Evolutionary conservation across 768 basidiomycete species (phyloP).

Genomic region (Xanthoconium stramineum): DNA sequence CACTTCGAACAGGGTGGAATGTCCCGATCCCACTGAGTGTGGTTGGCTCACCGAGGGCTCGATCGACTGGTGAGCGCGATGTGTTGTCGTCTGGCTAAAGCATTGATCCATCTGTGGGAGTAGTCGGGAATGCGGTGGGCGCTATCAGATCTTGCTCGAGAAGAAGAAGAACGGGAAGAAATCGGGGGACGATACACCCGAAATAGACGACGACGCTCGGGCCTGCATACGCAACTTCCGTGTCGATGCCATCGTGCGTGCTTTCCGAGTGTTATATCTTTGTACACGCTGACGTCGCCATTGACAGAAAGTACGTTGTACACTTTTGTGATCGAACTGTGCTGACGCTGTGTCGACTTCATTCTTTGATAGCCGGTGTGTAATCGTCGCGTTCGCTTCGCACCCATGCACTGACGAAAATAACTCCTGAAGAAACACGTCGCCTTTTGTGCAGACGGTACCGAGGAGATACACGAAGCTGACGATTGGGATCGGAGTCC

Average conservation of each 20-base stretch:
- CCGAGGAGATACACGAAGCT: slow-evolving; percentile 59
- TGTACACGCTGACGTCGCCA: background rate
- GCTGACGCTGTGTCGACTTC: background rate
- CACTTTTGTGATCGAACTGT: background rate
- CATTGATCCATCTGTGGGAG: background rate
- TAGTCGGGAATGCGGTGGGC: slow-evolving; percentile 20
- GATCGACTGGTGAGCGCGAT: slow-evolving; percentile 21
- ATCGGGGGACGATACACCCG: background rate
- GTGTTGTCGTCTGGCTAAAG: background rate
- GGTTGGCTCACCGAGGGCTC: slow-evolving; percentile 23
- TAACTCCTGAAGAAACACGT: slow-evolving; percentile 47
- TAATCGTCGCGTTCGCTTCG: background rate
- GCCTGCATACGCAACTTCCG: slow-evolving; percentile 27
- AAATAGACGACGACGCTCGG: slow-evolving; percentile 17
- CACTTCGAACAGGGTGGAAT: slow-evolving; percentile 16
- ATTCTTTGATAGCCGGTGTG: slow-evolving; percentile 13
- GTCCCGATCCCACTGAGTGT: slow-evolving; percentile 6
- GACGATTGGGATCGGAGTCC: slow-evolving; percentile 84
- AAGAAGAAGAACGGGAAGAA: slow-evolving; percentile 15
- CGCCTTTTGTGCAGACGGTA: slow-evolving; percentile 52
- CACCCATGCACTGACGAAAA: background rate
- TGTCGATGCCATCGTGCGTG: slow-evolving; percentile 20
- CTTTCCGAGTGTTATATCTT: background rate
- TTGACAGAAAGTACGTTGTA: slow-evolving; percentile 19
- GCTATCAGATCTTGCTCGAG: slow-evolving; percentile 25